These are phyloP conservation scores for Millerozyma miso DNA, from an alignment of 805 yeast species.

Conservation along the genomic window DNA sequence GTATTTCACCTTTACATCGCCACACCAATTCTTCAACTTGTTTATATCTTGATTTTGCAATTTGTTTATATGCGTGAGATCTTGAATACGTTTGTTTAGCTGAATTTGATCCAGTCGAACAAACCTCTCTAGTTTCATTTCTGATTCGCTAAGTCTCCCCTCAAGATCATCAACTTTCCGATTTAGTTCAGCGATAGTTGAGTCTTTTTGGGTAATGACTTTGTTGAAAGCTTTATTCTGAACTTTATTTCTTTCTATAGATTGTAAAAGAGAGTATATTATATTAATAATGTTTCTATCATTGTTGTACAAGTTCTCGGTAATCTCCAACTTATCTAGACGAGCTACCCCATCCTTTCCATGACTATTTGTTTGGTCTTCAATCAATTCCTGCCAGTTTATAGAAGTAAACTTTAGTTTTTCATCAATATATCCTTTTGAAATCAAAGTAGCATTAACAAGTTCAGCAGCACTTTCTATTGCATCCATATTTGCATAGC, in stretches of 20 bases:
- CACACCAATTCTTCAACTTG: conserved; percentile 23
- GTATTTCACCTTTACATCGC: conserved; percentile 29
- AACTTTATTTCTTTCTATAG: conserved; percentile 27
- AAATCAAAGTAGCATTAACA: conserved; percentile 28
- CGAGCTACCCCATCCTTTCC: conserved; percentile 3
- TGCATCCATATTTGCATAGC: conserved; percentile 26
- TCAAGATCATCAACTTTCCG: conserved; percentile 19
- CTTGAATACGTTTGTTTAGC: conserved; percentile 12
- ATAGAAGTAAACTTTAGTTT: conserved; percentile 30
- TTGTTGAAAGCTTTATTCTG: conserved; percentile 30
- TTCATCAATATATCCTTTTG: conserved; percentile 32
- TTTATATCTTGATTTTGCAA: conserved; percentile 26
- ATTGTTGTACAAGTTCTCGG: conserved; percentile 30
- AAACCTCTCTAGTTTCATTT: conserved; percentile 13
- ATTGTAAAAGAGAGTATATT: conserved; percentile 29
- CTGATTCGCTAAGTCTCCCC: conserved; percentile 12
- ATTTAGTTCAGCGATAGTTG: conserved; percentile 20
- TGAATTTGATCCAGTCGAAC: conserved; percentile 18
- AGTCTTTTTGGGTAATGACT: conserved; percentile 24
- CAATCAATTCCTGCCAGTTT: conserved; percentile 29
- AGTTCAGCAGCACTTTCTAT: conserved; percentile 34
- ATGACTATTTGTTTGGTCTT: conserved; percentile 17
- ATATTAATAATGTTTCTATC: conserved; percentile 36
- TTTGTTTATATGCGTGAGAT: conserved; percentile 17
- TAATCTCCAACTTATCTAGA: conserved; percentile 17